phyloP scores from a whole-genome alignment of 257 asterid genomes.

The Anisodus acutangulus region DNA sequence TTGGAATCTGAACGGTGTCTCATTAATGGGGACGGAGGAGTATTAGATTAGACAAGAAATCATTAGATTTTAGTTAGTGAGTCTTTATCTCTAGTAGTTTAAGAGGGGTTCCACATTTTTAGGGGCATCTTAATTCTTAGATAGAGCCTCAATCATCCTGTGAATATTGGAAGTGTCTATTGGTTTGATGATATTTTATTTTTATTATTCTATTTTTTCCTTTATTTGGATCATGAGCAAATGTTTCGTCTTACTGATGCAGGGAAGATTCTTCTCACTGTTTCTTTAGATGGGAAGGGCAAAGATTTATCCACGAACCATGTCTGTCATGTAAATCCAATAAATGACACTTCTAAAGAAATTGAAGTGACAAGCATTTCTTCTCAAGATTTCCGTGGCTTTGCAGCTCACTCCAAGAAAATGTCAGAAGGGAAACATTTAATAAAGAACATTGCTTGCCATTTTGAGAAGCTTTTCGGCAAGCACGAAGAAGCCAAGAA shows the following conservation, averaged over 20 bases:
- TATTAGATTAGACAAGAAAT: background rate
- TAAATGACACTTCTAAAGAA: conserved; percentile 33
- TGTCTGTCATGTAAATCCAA: conserved; percentile 38
- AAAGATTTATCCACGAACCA: conserved; percentile 46
- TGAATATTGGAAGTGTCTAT: background rate
- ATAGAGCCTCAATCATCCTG: background rate
- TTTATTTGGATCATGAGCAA: background rate
- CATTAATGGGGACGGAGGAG: too few relatives aligned
- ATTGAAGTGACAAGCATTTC: conserved; percentile 39
- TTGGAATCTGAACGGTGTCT: too few relatives aligned
- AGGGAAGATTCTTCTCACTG: conserved; percentile 79
- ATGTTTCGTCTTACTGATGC: conserved; percentile 30
- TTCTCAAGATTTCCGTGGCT: conserved; percentile 41
- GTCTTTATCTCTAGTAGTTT: background rate
- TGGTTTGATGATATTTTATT: background rate
- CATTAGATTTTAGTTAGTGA: background rate
- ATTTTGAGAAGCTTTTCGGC: conserved; percentile 64
- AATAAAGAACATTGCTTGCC: conserved; percentile 65
- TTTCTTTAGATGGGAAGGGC: conserved; percentile 67
- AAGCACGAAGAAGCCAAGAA: conserved; percentile 57
- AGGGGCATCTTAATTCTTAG: background rate
- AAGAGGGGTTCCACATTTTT: background rate
- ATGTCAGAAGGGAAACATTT: conserved; percentile 60
- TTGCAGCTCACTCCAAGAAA: conserved; percentile 46
- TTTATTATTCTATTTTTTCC: background rate